Evolutionary conservation across 2,329 filamentous ascomycete genomes (phyloP), one percentile per base, ranked within the genome.

Genomic region (Fusarium sororula): DNA sequence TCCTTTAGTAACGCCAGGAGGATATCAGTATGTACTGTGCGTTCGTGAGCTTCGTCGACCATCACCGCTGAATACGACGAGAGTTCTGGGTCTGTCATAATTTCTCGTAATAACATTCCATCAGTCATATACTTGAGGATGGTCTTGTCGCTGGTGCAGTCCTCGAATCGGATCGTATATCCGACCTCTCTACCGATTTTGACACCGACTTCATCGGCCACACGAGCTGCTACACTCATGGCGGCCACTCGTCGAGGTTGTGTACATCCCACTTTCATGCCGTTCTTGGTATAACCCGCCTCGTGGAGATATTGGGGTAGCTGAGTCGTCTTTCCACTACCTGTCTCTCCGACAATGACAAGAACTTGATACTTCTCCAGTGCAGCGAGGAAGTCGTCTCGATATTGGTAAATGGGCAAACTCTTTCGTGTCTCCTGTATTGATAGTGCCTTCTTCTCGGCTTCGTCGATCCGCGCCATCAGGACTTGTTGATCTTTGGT

Each of bases 1-100:
- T 98, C 96, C 79, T 98, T 98, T 65, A 98, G 88, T 39, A 99
- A 83, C 17, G 94, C 94, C 67, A 98, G 89, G 13, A 98, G 83
- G 64, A 99, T 95, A 82, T 99, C 96, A 0, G 96, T 98, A 60
- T 94, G 91, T 2, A 98, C 89, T 0, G 94, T 98, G 75, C 96
- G 89, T 81, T 99, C 96, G 88, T 99, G 96, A 1, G 96, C 96
- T 81, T 99, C 96, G 80, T 99, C 96, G 64, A 99, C 96, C 92
- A 99, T 98, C 72, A 99, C 84, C 18, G 92, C 94, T 10, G 94
- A 93, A 77, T 98, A 98, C 22, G 90, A 91, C 3, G 90, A 89
- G 11, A 98, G 85, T 75, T 96, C 91, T 0, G 96, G 95, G 78
- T 97, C 94, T 0, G 94, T 96, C 84, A 98, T 90, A 74, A 98